Percentiles rank a stretch among this genome's conserved stretches.
These are phyloP conservation scores for Septoria petroselini DNA, from an alignment of 2,329 filamentous ascomycete species.

Conservation along the genomic window DNA sequence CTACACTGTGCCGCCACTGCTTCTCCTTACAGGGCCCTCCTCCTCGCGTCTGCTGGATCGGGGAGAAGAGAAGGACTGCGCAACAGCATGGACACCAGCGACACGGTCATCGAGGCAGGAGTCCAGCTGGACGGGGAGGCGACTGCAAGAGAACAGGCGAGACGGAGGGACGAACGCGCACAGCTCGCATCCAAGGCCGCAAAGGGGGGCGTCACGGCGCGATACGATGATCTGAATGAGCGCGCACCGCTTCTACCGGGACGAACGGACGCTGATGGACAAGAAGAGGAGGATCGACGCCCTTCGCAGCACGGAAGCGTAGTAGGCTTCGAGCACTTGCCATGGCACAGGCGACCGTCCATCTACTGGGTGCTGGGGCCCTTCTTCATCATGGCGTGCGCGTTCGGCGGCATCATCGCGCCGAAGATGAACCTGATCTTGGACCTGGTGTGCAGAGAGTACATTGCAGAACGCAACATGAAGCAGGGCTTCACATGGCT, in stretches of 20 bases:
- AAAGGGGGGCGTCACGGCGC: constrained; percentile 27
- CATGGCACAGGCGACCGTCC: constrained; percentile 63
- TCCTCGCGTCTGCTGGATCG: too few relatives aligned
- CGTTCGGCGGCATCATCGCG: constrained; percentile 80
- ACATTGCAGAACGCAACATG: constrained; percentile 66
- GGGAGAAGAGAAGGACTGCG: too few relatives aligned
- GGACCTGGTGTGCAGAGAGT: constrained; percentile 76
- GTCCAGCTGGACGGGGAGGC: constrained; percentile 33
- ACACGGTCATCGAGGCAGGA: constrained; percentile 36
- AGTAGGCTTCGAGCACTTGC: constrained; percentile 57
- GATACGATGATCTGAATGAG: constrained; percentile 26
- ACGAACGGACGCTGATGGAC: constrained; percentile 16
- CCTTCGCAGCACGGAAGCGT: constrained; percentile 28
- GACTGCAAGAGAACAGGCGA: constrained; percentile 20
- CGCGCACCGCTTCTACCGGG: constrained; percentile 28
- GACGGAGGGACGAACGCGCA: constrained; percentile 17
- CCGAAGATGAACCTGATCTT: constrained; percentile 86
- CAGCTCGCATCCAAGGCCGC: constrained; percentile 26
- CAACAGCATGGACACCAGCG: constrained; percentile 33
- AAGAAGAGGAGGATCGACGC: constrained; percentile 25
- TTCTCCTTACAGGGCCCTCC: too few relatives aligned
- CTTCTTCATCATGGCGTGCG: constrained; percentile 76
- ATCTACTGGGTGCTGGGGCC: constrained; percentile 80
- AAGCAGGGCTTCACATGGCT: constrained; percentile 55
- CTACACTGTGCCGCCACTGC: too few relatives aligned